Percentiles rank a stretch among this genome's conserved stretches.
phyloP scores from a whole-genome alignment of 179 eudicot species.

The Amaranthus tricolor region DNA sequence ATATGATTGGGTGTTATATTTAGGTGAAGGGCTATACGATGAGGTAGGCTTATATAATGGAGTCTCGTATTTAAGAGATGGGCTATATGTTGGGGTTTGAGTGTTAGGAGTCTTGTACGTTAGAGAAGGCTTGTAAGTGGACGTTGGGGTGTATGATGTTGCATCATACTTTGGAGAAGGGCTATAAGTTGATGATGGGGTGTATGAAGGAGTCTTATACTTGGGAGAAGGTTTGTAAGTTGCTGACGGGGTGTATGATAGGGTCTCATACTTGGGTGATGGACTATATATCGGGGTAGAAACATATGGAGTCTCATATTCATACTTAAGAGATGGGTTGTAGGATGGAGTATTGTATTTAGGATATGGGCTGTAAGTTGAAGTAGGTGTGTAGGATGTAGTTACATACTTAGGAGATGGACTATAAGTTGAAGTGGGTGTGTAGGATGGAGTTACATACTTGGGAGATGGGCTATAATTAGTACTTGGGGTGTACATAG shows the following conservation, averaged over 20 bases:
- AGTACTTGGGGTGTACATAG: neutral
- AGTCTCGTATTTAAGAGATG: slow-evolving; percentile 1
- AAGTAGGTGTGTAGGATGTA: no score
- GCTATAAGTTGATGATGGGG: neutral
- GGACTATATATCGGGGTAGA: no score
- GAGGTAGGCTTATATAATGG: neutral
- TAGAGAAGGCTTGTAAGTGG: neutral
- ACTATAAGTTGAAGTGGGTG: no score
- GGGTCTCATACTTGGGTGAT: no score
- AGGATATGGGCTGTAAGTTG: no score
- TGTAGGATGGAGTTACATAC: neutral
- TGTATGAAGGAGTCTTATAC: neutral
- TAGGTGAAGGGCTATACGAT: no score
- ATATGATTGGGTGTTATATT: no score
- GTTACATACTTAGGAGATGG: no score
- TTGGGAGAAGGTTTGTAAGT: neutral
- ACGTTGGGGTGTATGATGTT: neutral
- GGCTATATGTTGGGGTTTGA: neutral
- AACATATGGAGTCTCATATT: no score
- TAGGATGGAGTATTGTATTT: no score
- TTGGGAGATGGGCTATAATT: neutral
- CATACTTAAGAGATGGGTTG: no score
- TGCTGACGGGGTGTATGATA: neutral
- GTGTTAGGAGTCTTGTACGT: neutral
- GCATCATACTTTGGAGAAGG: neutral